Base-by-base conservation (phyloP, 2,329 filamentous ascomycete genomes). In the Ascochyta pisi region DNA sequence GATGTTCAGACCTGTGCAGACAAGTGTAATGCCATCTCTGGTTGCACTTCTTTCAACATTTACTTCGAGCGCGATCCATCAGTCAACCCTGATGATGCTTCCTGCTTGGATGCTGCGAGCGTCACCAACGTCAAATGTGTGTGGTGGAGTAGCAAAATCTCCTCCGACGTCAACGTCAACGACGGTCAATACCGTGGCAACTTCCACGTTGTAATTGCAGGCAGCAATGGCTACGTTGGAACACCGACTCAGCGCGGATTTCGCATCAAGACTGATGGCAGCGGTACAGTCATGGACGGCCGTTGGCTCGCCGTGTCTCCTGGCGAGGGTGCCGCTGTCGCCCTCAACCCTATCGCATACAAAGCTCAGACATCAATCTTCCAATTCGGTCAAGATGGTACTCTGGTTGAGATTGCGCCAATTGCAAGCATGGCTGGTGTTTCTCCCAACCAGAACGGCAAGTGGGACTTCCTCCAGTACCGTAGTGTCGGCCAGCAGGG, bases 61-160 rank as follows among this genome's bases (percentile, higher is more conserved):
- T 68, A 61, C 52, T 63, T 61, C 35, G 64, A 66, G 41, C 61
- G 64, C 35, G 48, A 56, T 15, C 66, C 64, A 1, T 33, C 22
- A 24, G 15, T 55, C 10, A 46, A 60, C 3, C 61, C 62, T 10
- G 54, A 53, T 9, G 41, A 45, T 27, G 9, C 24, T 6, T 38
- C 45, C 3, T 69, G 67, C 52, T 31, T 52, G 2, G 55, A 65
- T 22, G 60, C 66, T 15, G 22, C 52, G 4, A 62, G 43, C 35
- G 62, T 61, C 9, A 67, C 64, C 22, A 31, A 66, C 27, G 70
- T 71, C 61, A 73, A 71, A 50, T 73, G 72, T 43, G 64, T 66
- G 7, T 61, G 70, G 42, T 64, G 65, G 56, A 47, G 44, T 16
- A 48, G 58, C 42, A 60, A 61, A 8, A 64, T 74, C 24, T 58